Percentiles rank a stretch among this genome's conserved stretches.
Conservation (phyloP, 164 flowering plant genomes). For the Umbellularia californica region DNA sequence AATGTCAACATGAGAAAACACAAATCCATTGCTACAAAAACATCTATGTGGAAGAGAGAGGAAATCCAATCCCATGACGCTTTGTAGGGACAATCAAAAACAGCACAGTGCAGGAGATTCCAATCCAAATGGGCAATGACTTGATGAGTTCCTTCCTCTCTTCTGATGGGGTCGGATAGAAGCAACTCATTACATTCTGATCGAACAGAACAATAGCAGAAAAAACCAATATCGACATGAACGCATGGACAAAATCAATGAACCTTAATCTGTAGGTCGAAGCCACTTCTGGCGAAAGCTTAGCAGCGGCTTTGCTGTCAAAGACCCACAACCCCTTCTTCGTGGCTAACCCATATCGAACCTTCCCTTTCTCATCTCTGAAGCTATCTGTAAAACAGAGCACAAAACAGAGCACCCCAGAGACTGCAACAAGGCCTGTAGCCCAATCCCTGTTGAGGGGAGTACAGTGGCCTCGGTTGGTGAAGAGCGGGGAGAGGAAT, state of each 20-base stretch:
- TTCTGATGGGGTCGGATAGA: constrained; percentile 50
- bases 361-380: constrained; percentile 51
- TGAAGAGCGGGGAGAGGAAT: constrained; percentile 34
- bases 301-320: constrained; percentile 27
- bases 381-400: constrained; percentile 64
- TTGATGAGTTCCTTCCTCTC: constrained; percentile 36
- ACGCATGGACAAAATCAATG: constrained; percentile 55
- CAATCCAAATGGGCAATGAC: constrained; percentile 40
- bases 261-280: constrained; percentile 32
- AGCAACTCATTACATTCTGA: constrained; percentile 54
- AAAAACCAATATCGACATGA: constrained; percentile 52
- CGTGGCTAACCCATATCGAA: constrained; percentile 59
- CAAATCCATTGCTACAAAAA: too few relatives aligned
- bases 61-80: constrained; percentile 35
- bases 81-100: constrained; percentile 23
- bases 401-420: constrained; percentile 46
- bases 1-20: too few relatives aligned
- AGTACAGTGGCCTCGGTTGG: constrained; percentile 41
- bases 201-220: constrained; percentile 57
- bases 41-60: constrained; percentile 13
- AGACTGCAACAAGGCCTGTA: constrained; percentile 29
- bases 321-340: constrained; percentile 49
- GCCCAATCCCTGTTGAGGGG: constrained; percentile 25
- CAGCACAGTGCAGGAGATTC: constrained; percentile 23
- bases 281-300: constrained; percentile 30